Evolutionary conservation across 129 eudicot species (phyloP), one percentile per base, ranked within the genome.

Genomic region (Oenanthe sinensis): DNA sequence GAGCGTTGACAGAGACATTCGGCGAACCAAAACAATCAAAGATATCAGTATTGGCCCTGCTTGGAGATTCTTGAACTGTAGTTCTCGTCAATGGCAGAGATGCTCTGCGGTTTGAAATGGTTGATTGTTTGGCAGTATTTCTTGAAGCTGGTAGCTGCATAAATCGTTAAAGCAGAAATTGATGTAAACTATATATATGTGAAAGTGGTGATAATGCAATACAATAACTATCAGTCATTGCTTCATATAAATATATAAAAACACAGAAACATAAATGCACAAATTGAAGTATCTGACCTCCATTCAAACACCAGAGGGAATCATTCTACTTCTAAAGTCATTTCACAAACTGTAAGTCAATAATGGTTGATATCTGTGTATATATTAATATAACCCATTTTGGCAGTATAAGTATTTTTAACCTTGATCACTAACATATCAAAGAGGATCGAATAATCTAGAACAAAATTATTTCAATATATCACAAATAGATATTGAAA

Each of bases 1-100:
- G 98, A 77, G 93, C 90, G 71, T 94, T 89, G 78, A 94, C 96
- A 50, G 98, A 94, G 54, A 94, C 90, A 62, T 94, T 93, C 15
- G 96, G 90, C 40, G 98, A 94, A 71, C 87, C 91, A 55, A 85
- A 74, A 75, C 74, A 43, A 16, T 84, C 86, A 28, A 85, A 88
- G 73, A 86, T 79, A 45, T 84, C 73, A 45, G 85, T 79, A 42
- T 81, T 80, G 77, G 88, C 87, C 82, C 83, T 87, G 78, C 71
- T 79, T 14, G 80, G 75, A 52, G 81, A 72, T n/a, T 81, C 89
- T 63, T 75, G 86, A 28, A 67, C 70, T 20, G 68, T 58, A 76
- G 82, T 47, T 33, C 84, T 83, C 78, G 85, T 77, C 65, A 87
- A 83, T n/a, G 97, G 97, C 24, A 94, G 83, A 80, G 97, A 94